Conservation (phyloP, 768 basidiomycete species). For the Strobilomyces confusus region DNA sequence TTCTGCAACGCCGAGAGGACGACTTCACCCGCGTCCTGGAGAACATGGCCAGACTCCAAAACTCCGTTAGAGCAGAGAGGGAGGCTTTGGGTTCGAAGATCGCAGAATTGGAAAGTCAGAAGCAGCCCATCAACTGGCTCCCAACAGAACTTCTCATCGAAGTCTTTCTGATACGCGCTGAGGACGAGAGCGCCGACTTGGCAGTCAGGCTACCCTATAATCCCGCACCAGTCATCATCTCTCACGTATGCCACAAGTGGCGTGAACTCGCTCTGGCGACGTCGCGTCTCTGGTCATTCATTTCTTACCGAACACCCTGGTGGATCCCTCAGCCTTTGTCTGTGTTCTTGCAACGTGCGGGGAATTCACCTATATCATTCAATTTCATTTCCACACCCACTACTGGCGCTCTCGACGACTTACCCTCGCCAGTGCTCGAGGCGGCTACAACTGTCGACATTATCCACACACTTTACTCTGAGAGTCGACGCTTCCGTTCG, state of each 20-base stretch:
- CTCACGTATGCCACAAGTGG: constrained; percentile 51
- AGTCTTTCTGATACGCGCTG: constrained; percentile 36
- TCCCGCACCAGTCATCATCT: constrained; percentile 37
- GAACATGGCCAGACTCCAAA: constrained; percentile 38
- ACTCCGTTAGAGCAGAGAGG: constrained; percentile 34
- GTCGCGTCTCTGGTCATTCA: constrained; percentile 43
- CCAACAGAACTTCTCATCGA: constrained; percentile 45
- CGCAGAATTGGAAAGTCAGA: constrained; percentile 36
- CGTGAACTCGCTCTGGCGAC: constrained; percentile 41
- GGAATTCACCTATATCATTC: constrained; percentile 33
- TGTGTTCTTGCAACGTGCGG: constrained; percentile 37
- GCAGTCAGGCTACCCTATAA: constrained; percentile 25
- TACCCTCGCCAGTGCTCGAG: constrained; percentile 17
- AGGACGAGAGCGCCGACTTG: constrained; percentile 25
- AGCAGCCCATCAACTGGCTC: constrained; percentile 47
- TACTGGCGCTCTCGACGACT: constrained; percentile 2
- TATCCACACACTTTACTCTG: constrained; percentile 19
- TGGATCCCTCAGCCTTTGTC: constrained; percentile 24
- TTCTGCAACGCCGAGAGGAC: constrained; percentile 35
- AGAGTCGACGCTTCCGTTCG: constrained; percentile 30
- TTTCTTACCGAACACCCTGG: constrained; percentile 27
- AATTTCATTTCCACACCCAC: constrained; percentile 27
- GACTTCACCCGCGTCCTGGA: constrained; percentile 39
- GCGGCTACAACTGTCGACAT: constrained; percentile 22
- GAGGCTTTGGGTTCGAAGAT: constrained; percentile 28